These are phyloP conservation scores for Fusarium paranaense DNA, from an alignment of 2,329 filamentous ascomycete species.

Conservation along the genomic window DNA sequence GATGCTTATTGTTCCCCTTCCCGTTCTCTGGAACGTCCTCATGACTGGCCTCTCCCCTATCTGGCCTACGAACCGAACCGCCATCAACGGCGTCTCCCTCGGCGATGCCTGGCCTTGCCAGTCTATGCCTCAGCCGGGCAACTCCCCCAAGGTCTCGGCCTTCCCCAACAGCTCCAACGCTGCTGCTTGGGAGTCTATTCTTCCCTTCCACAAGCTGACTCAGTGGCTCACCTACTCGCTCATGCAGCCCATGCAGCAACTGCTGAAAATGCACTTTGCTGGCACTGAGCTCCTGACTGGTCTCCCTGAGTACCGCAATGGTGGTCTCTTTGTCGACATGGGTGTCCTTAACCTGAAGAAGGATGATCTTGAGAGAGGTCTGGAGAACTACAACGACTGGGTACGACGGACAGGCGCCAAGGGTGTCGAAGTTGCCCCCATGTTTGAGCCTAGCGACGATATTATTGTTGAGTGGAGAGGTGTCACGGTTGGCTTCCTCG, in stretches of 20 bases:
- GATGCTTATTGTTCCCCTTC: slow-evolving; percentile 85
- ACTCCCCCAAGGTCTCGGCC: slow-evolving; percentile 49
- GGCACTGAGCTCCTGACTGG: slow-evolving; percentile 87
- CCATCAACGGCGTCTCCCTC: slow-evolving; percentile 86
- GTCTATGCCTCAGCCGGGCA: slow-evolving; percentile 75
- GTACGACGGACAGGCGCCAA: slow-evolving; percentile 78
- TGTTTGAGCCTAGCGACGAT: slow-evolving; percentile 70
- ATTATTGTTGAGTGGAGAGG: slow-evolving; percentile 76
- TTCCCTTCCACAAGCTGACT: slow-evolving; percentile 93
- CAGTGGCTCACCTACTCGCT: slow-evolving; percentile 96
- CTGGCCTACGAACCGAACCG: slow-evolving; percentile 89
- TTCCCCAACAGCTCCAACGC: slow-evolving; percentile 41
- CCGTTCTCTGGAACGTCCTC: slow-evolving; percentile 89
- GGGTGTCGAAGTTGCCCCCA: slow-evolving; percentile 64
- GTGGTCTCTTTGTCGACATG: slow-evolving; percentile 86
- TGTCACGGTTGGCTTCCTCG: slow-evolving; percentile 70
- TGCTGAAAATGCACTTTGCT: slow-evolving; percentile 84
- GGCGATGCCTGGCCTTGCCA: slow-evolving; percentile 96
- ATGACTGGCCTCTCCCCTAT: slow-evolving; percentile 89
- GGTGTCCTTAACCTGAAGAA: slow-evolving; percentile 83
- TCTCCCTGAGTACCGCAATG: slow-evolving; percentile 92
- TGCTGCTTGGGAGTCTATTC: slow-evolving; percentile 76
- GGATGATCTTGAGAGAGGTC: slow-evolving; percentile 75
- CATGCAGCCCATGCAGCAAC: slow-evolving; percentile 88
- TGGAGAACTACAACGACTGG: slow-evolving; percentile 73